A percentile compares a stretch with the other conserved stretches of the same genome.
Evolutionary conservation across 2,329 filamentous ascomycete genomes (phyloP).

Genomic region (Phialophora expanda): DNA sequence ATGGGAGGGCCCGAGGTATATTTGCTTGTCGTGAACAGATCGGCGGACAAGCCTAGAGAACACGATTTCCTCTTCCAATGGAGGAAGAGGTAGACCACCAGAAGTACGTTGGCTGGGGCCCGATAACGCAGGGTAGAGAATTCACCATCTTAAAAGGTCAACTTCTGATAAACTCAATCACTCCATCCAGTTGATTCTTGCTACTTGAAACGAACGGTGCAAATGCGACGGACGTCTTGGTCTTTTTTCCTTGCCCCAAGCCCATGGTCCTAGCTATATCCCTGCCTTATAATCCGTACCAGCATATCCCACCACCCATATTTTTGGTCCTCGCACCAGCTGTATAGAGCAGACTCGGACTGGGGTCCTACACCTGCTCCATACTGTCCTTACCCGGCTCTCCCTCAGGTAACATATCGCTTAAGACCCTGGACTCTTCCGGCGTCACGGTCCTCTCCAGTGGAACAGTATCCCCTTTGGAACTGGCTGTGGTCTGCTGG

Average conservation of each 20-base stretch:
- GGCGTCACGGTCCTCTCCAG: constrained; percentile 24
- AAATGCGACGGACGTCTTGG: not conserved
- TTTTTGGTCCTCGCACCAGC: not conserved
- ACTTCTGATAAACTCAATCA: not conserved
- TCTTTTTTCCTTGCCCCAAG: not conserved
- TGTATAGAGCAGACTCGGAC: not conserved
- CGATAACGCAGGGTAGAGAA: not conserved
- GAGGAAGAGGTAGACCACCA: not conserved
- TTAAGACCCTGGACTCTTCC: constrained; percentile 17
- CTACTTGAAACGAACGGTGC: not conserved
- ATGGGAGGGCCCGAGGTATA: too few relatives aligned
- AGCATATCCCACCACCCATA: not conserved
- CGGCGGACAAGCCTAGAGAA: not conserved
- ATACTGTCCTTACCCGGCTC: constrained; percentile 33
- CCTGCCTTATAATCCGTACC: not conserved
- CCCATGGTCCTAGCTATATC: not conserved
- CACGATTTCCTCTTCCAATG: not conserved
- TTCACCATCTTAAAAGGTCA: not conserved
- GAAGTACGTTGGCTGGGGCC: too few relatives aligned
- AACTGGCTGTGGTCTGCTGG: constrained; percentile 34
- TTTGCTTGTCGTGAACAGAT: too few relatives aligned
- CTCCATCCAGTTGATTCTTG: not conserved
- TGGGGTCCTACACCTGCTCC: constrained; percentile 29
- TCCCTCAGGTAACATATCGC: constrained; percentile 23
- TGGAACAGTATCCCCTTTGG: constrained; percentile 21